A percentile compares a stretch with the other conserved stretches of the same genome.
phyloP scores from a whole-genome alignment of 306 rosid species.

The Citrullus colocynthis region DNA sequence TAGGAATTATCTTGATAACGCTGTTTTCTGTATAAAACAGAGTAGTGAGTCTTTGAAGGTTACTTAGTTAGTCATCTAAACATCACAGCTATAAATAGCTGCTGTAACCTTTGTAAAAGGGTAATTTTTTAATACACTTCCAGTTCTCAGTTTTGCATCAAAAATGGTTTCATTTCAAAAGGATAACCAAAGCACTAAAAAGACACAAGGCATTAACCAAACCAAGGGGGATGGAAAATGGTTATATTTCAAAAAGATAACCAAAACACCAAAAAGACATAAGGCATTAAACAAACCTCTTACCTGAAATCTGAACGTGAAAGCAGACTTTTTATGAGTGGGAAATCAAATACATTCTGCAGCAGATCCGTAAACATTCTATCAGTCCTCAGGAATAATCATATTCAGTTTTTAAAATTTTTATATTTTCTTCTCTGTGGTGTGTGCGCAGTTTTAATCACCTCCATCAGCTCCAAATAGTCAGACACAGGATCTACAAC shows the following conservation, averaged over 20 bases:
- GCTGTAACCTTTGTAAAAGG: too few species aligned
- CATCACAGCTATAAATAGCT: too few species aligned
- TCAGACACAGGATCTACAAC: conserved; percentile 87
- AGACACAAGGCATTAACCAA: background rate
- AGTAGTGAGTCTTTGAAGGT: too few species aligned
- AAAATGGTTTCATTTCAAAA: too few species aligned
- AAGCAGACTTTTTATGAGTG: conserved; percentile 64
- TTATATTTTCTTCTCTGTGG: background rate
- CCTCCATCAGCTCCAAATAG: conserved; percentile 89
- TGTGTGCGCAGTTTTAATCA: conserved; percentile 9
- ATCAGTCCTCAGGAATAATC: conserved; percentile 14
- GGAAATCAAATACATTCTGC: conserved; percentile 86
- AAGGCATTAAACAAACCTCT: background rate
- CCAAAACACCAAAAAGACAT: background rate
- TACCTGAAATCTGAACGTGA: conserved; percentile 78
- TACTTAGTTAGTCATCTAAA: too few species aligned
- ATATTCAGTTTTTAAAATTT: conserved; percentile 5
- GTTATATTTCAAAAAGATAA: background rate
- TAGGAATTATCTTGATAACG: too few species aligned
- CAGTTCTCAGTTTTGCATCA: too few species aligned
- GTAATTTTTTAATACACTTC: too few species aligned
- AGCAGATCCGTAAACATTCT: conserved; percentile 17
- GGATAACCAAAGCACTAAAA: too few species aligned
- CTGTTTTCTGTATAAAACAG: too few species aligned
- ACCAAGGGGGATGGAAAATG: background rate